Conservation (phyloP, 129 eudicot genomes). For the Centella asiatica region DNA sequence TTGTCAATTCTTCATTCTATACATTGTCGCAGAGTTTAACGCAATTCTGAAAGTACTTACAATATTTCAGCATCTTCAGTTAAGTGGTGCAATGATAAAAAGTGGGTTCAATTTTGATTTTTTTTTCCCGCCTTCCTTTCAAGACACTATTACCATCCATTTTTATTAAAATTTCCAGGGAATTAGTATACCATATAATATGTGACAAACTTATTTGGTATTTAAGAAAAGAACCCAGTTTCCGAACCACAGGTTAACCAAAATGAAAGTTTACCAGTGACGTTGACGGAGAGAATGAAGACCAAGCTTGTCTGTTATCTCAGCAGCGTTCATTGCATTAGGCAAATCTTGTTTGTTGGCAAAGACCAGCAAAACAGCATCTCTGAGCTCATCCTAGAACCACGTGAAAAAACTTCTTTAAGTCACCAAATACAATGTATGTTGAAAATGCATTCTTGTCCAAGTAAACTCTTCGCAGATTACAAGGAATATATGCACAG, state of each 20-base stretch:
- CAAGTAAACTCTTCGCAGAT: not conserved
- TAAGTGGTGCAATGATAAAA: not conserved
- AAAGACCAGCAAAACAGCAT: constrained; percentile 12
- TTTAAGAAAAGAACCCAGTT: not conserved
- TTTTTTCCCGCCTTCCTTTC: not conserved
- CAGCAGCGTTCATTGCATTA: too few relatives aligned
- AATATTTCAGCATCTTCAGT: not conserved
- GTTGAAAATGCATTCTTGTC: not conserved
- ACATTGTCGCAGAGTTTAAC: not conserved
- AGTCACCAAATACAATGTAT: not conserved
- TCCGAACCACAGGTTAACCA: not conserved
- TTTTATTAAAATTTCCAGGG: not conserved
- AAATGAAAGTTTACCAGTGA: constrained; percentile 10
- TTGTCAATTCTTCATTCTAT: too few relatives aligned
- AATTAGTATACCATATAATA: too few relatives aligned
- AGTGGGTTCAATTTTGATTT: not conserved
- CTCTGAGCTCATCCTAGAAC: constrained; percentile 13
- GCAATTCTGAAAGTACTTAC: not conserved
- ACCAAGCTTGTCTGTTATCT: too few relatives aligned
- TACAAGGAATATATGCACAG: too few relatives aligned
- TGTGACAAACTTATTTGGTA: too few relatives aligned
- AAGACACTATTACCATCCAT: not conserved
- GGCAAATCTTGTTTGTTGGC: constrained; percentile 18
- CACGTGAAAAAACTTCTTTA: not conserved
- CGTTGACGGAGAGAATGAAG: too few relatives aligned